Conservation (phyloP, 768 basidiomycete species). For the Sarcodon aspratus region DNA sequence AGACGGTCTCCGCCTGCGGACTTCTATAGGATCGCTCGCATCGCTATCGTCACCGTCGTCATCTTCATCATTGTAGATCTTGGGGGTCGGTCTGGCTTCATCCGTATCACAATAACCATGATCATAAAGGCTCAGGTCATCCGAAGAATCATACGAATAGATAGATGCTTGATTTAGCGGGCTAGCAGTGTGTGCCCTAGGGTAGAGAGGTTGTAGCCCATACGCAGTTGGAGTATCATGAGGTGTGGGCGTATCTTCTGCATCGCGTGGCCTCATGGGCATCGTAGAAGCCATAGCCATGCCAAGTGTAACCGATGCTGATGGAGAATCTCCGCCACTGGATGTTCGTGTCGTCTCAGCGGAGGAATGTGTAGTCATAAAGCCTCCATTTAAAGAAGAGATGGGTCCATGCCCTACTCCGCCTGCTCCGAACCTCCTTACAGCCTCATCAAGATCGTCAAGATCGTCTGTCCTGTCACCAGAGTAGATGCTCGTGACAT, state of each 20-base stretch:
- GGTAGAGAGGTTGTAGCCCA: slow-evolving; percentile 6
- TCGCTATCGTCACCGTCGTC: slow-evolving; percentile 27
- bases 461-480: slow-evolving; percentile 21
- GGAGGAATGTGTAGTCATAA: slow-evolving; percentile 17
- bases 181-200: slow-evolving; percentile 20
- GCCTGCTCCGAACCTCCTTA: slow-evolving; percentile 41
- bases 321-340: background rate
- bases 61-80: slow-evolving; percentile 15
- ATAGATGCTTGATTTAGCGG: slow-evolving; percentile 23
- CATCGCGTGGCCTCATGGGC: slow-evolving; percentile 20
- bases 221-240: slow-evolving; percentile 9
- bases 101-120: background rate
- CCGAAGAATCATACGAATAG: slow-evolving; percentile 5
- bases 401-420: slow-evolving; percentile 22
- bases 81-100: slow-evolving; percentile 2
- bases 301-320: background rate
- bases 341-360: slow-evolving; percentile 10
- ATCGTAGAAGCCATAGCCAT: slow-evolving; percentile 15
- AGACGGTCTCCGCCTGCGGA: slow-evolving; percentile 15
- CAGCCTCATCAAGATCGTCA: slow-evolving; percentile 37
- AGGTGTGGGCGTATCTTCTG: slow-evolving; percentile 11
- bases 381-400: slow-evolving; percentile 7
- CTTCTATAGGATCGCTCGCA: slow-evolving; percentile 11
- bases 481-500: slow-evolving; percentile 31
- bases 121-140: slow-evolving; percentile 15